A percentile compares a stretch with the other conserved stretches of the same genome.
phyloP scores from a whole-genome alignment of 805 yeast species.

The Jamesozyma piceae region DNA sequence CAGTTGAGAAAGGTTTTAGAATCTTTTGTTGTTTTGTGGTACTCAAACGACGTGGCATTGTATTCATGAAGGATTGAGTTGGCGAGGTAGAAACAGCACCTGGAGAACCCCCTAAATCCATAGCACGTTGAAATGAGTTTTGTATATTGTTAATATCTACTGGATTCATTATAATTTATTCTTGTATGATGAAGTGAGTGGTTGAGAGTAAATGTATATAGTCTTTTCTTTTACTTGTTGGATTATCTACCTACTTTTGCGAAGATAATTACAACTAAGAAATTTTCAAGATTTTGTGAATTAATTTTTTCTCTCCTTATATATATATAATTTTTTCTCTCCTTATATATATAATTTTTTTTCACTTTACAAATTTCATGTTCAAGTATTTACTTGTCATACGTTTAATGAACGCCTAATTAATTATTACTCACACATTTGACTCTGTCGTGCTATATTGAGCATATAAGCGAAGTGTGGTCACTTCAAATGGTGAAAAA shows the following conservation, averaged over 20 bases:
- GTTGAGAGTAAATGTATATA: not conserved
- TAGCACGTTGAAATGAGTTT: conserved; percentile 47
- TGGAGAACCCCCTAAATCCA: conserved; percentile 43
- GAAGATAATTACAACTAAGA: not conserved
- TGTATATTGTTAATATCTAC: conserved; percentile 52
- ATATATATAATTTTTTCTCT: not conserved
- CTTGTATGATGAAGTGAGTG: no score
- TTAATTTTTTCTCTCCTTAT: not conserved
- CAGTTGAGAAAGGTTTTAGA: conserved; percentile 89
- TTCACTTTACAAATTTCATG: not conserved
- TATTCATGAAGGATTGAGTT: conserved; percentile 56
- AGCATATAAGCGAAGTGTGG: not conserved
- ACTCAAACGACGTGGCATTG: conserved; percentile 37
- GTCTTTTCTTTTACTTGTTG: not conserved
- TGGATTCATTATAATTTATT: conserved; percentile 60
- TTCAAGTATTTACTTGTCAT: not conserved
- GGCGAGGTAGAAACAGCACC: conserved; percentile 80
- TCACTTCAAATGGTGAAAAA: not conserved
- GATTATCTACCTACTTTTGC: no score
- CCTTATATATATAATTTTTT: not conserved
- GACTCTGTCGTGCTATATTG: not conserved
- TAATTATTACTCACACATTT: not conserved
- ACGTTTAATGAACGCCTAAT: no score
- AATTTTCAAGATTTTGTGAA: not conserved
- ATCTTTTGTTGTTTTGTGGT: conserved; percentile 49